Conservation (phyloP, 345 rosid genomes). For the Melaleuca quinquenervia region DNA sequence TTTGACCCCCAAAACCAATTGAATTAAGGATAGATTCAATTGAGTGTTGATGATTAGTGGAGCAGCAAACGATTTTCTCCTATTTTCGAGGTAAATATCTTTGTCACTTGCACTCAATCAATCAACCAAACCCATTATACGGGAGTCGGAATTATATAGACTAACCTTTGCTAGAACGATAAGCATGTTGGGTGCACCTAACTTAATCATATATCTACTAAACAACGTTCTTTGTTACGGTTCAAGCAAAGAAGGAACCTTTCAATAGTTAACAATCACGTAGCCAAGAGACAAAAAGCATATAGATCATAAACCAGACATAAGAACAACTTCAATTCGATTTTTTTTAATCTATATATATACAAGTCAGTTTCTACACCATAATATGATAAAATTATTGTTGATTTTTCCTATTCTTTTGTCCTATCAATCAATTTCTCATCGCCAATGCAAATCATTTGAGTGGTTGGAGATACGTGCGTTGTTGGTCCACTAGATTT, state of each 20-base stretch:
- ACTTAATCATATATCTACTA: not conserved
- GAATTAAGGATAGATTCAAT: not conserved
- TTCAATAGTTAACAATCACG: not conserved
- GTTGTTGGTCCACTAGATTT: not conserved
- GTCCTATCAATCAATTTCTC: not conserved
- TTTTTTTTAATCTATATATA: not conserved
- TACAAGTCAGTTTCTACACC: not conserved
- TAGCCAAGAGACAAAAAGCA: not conserved
- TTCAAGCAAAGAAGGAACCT: not conserved
- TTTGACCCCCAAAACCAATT: not conserved
- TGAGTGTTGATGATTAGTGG: not conserved
- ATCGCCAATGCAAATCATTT: accelerated
- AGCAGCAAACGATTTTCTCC: not conserved
- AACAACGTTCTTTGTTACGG: not conserved
- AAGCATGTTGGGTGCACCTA: not conserved
- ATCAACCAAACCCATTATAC: not conserved
- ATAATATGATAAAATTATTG: not conserved
- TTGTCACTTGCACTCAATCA: not conserved
- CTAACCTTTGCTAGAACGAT: not conserved
- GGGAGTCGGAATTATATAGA: not conserved
- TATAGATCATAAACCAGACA: not conserved
- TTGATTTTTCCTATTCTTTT: not conserved
- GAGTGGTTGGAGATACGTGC: not conserved
- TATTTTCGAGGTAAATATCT: not conserved
- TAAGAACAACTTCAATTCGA: not conserved